A percentile compares a stretch with the other conserved stretches of the same genome.
Evolutionary conservation across 192 early-diverging fungal genomes (phyloP).

Genomic region (Diversispora eburnea): DNA sequence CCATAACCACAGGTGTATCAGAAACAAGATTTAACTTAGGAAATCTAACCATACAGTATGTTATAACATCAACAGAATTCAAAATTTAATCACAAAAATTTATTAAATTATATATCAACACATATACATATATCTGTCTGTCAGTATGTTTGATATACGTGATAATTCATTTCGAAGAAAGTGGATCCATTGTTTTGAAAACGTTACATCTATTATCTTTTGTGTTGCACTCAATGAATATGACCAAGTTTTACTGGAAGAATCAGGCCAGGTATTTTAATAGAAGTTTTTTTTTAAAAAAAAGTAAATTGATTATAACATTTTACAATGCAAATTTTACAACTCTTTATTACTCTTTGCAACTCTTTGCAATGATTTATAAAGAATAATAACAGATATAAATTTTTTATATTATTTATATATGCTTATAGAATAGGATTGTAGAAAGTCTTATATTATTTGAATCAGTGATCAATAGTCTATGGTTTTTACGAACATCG

Average conservation of each 20-base stretch:
- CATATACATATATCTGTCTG: not conserved
- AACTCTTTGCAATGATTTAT: no score
- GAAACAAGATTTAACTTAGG: slow-evolving; percentile 93
- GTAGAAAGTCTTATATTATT: slow-evolving; percentile 85
- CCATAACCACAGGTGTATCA: slow-evolving; percentile 95
- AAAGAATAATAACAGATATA: no score
- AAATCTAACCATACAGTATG: slow-evolving; percentile 81
- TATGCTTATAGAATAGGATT: slow-evolving; percentile 75
- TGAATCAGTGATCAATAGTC: slow-evolving; percentile 86
- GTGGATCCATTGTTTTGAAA: slow-evolving; percentile 85
- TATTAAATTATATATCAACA: not conserved
- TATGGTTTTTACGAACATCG: slow-evolving; percentile 87
- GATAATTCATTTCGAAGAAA: slow-evolving; percentile 79
- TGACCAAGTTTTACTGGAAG: slow-evolving; percentile 91
- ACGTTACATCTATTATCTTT: slow-evolving; percentile 90
- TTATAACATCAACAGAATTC: slow-evolving; percentile 11
- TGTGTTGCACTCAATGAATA: slow-evolving; percentile 91
- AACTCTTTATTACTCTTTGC: slow-evolving; percentile 1
- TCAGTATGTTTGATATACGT: slow-evolving; percentile 82
- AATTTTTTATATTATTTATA: not conserved
- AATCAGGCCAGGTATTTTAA: slow-evolving; percentile 56
- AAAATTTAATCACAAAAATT: no score
- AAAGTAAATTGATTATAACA: no score
- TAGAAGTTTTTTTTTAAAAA: no score
- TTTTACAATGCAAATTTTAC: no score